phyloP scores from a whole-genome alignment of 2,329 filamentous ascomycete species.

The Aspergillus sp. region DNA sequence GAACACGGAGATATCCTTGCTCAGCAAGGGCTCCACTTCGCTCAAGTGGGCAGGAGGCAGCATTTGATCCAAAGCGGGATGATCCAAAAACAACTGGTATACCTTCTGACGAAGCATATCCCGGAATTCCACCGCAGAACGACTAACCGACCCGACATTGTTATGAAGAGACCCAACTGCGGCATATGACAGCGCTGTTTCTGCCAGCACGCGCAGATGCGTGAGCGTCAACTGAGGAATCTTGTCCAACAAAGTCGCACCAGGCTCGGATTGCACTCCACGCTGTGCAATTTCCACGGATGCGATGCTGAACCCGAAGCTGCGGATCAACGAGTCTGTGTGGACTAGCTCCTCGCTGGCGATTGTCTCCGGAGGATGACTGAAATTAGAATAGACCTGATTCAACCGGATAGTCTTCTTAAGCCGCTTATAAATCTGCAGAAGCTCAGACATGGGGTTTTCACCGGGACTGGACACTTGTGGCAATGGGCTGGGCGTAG shows the following conservation, averaged over 20 bases:
- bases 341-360: conserved; percentile 42
- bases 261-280: conserved; percentile 65
- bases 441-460: conserved; percentile 40
- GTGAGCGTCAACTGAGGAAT: conserved; percentile 77
- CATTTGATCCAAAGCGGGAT: conserved; percentile 32
- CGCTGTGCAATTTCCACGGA: conserved; percentile 87
- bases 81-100: conserved; percentile 63
- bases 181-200: conserved; percentile 80
- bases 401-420: conserved; percentile 49
- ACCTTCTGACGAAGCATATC: conserved; percentile 64
- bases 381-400: conserved; percentile 40
- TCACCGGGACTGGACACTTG: conserved; percentile 21
- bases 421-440: conserved; percentile 49
- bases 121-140: conserved; percentile 56
- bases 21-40: conserved; percentile 33
- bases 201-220: conserved; percentile 77
- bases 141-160: conserved; percentile 48
- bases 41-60: conserved; percentile 28
- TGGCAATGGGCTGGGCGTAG: conserved; percentile 24
- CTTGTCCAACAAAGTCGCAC: conserved; percentile 69
- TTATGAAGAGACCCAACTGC: conserved; percentile 63
- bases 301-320: conserved; percentile 75
- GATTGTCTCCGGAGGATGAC: conserved; percentile 33
- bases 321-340: conserved; percentile 36
- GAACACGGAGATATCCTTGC: conserved; percentile 47